Evolutionary conservation across 2,329 filamentous ascomycete genomes (phyloP), one percentile per base, ranked within the genome.

Genomic region (Aspergillus novofumigatus): DNA sequence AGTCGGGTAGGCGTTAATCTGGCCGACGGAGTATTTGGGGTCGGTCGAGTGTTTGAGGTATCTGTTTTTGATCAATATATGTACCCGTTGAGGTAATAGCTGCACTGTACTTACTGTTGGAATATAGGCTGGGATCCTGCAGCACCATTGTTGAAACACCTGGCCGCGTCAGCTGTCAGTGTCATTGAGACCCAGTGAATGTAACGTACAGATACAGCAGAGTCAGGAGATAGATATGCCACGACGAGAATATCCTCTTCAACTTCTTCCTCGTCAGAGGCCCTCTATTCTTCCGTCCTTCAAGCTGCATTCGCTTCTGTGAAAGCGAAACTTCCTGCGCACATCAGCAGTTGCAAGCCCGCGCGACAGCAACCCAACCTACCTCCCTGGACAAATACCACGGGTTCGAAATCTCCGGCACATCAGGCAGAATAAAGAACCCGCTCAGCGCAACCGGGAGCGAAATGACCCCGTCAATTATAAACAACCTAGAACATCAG

Each of bases 161-260:
- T 76, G 44, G 26, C 32, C 3, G 17, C n/a, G 10, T 2, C 10
- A 59, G 11, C 58, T 20, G 7, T 2, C 10, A 59, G 10, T 58
- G 54, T 52, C 21, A 49, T 42, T 32, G 28, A 1, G 4, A 1
- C 17, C 20, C 14, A 4, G n/a, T 17, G 4, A 2, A 3, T 11
- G 11, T 21, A 1, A 1, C 5, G 11, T 7, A 80, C 65, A 88
- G 78, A 66, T 88, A 89, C 1, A 87, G 69, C 0, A 83, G 54
- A 0, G 79, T 79, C 3, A 89, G 72, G 0, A 81, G 62, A 55
- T 86, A 89, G 1, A 89, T 83, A 59, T 86, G 86, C 86, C 86
- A 89, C 5, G 81, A 83, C 0, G 78, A 77, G 56, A 88, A 82
- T 20, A 88, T 87, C 63, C 81, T 83, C 68, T 78, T 79, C 42